A percentile compares a stretch with the other conserved stretches of the same genome.
These are phyloP conservation scores for Debaryomyces sp. DNA, from an alignment of 1,139 yeast species.

Conservation along the genomic window DNA sequence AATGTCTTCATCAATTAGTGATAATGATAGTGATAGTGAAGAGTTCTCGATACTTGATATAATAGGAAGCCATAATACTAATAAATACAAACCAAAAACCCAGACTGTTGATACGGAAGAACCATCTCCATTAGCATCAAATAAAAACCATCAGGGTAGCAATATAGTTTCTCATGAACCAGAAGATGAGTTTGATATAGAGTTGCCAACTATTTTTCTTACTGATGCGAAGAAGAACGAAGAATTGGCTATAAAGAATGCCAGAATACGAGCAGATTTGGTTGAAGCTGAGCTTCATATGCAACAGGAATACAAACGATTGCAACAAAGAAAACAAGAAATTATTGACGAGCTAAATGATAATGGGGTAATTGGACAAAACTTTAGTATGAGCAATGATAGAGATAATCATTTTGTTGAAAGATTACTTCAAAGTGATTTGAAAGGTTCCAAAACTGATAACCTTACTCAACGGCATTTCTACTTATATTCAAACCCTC, in stretches of 20 bases:
- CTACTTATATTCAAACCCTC: constrained; percentile 9
- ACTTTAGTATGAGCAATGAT: constrained; percentile 1
- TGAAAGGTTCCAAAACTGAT: constrained; percentile 2
- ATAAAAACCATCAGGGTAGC: background rate
- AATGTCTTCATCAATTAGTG: background rate
- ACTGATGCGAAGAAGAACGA: constrained; percentile 29
- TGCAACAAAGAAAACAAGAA: constrained; percentile 2
- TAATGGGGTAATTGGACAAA: background rate
- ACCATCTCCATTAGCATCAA: too few relatives aligned
- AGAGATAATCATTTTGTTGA: constrained; percentile 5
- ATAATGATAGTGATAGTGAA: constrained; percentile 2
- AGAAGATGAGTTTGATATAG: constrained; percentile 24
- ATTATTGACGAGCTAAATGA: constrained; percentile 9
- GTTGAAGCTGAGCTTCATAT: constrained; percentile 16
- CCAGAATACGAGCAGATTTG: constrained; percentile 20
- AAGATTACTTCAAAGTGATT: constrained; percentile 3
- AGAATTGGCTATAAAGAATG: constrained; percentile 19
- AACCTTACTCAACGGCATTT: constrained; percentile 8
- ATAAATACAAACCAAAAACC: background rate
- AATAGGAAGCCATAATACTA: background rate
- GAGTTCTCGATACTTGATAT: constrained; percentile 1
- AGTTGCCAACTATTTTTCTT: constrained; percentile 29
- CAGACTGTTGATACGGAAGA: background rate
- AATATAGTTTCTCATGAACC: background rate
- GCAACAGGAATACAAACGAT: constrained; percentile 4